A percentile compares a stretch with the other conserved stretches of the same genome.
These are phyloP conservation scores for Schizochytrium sp. DNA, from an alignment of 108 stramenopile species.

Conservation along the genomic window DNA sequence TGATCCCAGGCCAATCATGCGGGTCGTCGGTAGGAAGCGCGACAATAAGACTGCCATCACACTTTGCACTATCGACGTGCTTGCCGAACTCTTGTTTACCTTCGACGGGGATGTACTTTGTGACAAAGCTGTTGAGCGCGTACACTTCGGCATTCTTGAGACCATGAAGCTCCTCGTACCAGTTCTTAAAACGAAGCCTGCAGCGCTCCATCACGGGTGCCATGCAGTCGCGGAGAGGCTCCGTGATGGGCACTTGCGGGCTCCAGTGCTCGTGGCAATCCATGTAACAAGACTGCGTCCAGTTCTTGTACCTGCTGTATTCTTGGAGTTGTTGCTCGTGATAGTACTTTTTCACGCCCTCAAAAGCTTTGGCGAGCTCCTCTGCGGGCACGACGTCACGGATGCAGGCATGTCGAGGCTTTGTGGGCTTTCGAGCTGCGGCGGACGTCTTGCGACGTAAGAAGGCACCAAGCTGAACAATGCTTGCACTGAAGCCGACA, in stretches of 20 bases:
- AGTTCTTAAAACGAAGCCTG: not conserved
- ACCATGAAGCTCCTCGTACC: constrained; percentile 19
- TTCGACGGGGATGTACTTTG: not conserved
- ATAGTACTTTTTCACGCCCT: not conserved
- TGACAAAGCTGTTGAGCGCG: not conserved
- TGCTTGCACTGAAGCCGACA: not conserved
- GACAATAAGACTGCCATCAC: not conserved
- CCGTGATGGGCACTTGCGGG: constrained; percentile 7
- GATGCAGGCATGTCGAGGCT: constrained; percentile 4
- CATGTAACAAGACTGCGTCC: constrained; percentile 31
- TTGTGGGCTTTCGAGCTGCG: constrained; percentile 31
- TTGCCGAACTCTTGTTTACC: not conserved
- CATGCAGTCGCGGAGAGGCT: not conserved
- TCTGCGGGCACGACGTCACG: not conserved
- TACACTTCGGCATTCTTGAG: not conserved
- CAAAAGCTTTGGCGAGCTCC: constrained; percentile 20
- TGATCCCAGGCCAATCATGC: not conserved
- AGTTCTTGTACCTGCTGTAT: constrained; percentile 17
- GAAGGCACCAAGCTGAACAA: not conserved
- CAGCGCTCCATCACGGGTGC: not conserved
- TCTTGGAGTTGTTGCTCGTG: constrained; percentile 1
- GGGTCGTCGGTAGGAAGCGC: constrained; percentile 1
- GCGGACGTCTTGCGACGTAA: constrained; percentile 18
- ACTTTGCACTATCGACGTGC: not conserved
- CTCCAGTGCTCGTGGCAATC: constrained; percentile 32